These are phyloP conservation scores for Penicillium waksmanii DNA, from an alignment of 495 filamentous ascomycete genomes.

Conservation along the genomic window DNA sequence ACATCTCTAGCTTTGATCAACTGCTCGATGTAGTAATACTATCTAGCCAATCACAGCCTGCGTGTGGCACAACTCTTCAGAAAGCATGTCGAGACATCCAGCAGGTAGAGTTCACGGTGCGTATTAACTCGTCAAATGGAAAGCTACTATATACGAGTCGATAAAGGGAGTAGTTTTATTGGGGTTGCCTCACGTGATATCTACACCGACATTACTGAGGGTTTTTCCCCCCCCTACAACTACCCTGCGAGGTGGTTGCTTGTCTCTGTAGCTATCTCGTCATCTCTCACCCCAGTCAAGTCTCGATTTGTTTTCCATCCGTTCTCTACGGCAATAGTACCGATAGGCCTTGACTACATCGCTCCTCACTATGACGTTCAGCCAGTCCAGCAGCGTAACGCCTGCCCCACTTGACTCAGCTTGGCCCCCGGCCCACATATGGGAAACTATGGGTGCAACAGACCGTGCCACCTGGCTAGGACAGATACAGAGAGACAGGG, in stretches of 20 bases:
- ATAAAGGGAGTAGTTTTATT: too few species aligned
- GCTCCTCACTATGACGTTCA: constrained; percentile 13
- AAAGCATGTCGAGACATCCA: too few species aligned
- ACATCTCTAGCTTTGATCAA: too few species aligned
- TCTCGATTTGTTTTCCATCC: constrained; percentile 1
- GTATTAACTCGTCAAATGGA: too few species aligned
- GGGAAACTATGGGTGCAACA: constrained; percentile 8
- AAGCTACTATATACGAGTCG: too few species aligned
- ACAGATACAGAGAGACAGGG: constrained; percentile 2
- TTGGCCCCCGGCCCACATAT: constrained; percentile 9
- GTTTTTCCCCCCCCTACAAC: constrained; percentile 9
- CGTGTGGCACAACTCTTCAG: too few species aligned
- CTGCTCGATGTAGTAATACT: too few species aligned
- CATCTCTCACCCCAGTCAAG: constrained; percentile 14
- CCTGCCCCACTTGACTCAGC: constrained; percentile 11
- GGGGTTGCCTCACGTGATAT: neutral
- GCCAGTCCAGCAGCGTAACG: constrained; percentile 10
- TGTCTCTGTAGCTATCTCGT: constrained; percentile 15
- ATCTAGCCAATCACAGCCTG: too few species aligned
- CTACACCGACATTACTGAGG: too few species aligned
- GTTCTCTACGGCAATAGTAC: neutral
- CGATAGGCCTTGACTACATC: constrained; percentile 11
- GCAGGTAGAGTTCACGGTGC: too few species aligned
- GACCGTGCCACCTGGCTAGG: constrained; percentile 13
- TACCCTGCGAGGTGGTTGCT: constrained; percentile 17